Evolutionary conservation across 495 filamentous ascomycete genomes (phyloP), one percentile per base, ranked within the genome.

Genomic region (Neohortaea acidophila): DNA sequence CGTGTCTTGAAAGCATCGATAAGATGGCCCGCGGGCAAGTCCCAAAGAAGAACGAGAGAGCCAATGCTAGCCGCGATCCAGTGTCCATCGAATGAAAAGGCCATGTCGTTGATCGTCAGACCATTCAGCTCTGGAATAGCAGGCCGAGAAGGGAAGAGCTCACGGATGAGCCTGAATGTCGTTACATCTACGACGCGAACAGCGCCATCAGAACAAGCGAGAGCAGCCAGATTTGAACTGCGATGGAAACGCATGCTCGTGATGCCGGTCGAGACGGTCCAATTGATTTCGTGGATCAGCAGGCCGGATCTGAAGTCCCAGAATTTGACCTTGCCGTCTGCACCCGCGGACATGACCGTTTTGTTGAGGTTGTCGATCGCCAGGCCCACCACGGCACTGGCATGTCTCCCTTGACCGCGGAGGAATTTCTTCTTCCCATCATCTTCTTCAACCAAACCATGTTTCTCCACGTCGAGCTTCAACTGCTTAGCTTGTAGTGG

Each of bases 261-360:
- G 38, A 76, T 68, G 13, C 75, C 69, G n/a, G 78, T 72, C 69
- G 81, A 84, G 3, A 75, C 75, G 43, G 73, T 68, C 85, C 83
- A 93, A 54, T 92, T 70, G 30, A 96, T 72, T 52, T 94, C 74
- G 45, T 86, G 70, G 12, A 81, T 54, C 2, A 94, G 66, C 35
- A 68, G 65, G 5, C 85, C 87, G 1, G 81, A 78, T 8, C 68
- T 59, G 37, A 96, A 89, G 46, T 93, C 84, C 89, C 89, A 99
- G 56, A 99, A 96, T 65, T 96, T 96, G 46, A 99, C 67, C 53
- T 77, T 89, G n/a, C 91, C 91, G 57, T 99, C 89, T 18, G 84
- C 58, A 2, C 81, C 75, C 54, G 82, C 91, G 39, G 84, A 92
- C 22, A 89, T 75, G 33, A 94, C 67, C 15, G 67, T 70, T 26